Evolutionary conservation across 768 basidiomycete genomes (phyloP), one percentile per base, ranked within the genome.

Genomic region (Plicaturopsis crispa): DNA sequence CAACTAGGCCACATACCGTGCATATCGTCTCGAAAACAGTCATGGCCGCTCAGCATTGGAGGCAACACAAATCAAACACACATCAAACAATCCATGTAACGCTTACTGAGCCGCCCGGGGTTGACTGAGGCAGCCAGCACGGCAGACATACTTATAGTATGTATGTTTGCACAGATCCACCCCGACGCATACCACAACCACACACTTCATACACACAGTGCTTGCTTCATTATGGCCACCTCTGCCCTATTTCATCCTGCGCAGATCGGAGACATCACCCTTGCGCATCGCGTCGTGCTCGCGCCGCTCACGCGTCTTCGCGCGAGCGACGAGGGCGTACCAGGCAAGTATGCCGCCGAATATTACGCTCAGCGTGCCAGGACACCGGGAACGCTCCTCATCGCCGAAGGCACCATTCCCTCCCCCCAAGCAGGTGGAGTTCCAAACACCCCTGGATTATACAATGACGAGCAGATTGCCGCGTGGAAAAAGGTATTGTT

Each of bases 401-500:
- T 76, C 36, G 51, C 70, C 1, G 73, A 75, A 48, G 73, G 59
- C 1, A 73, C 66, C 8, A 52, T 60, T 39, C 58, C 69, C 44
- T 52, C 53, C 37, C 52, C 31, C 14, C 31, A 43, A 22, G 55
- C 59, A 39, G 46, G 61, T 40, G 54, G 62, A 47, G 58, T 50
- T 36, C 38, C 48, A 4, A 48, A 63, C 41, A 57, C 63, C 1
- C 75, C 76, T 0, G 75, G 77, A 0, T 66, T 77, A 21, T 76
- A 63, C 58, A 63, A 48, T 6, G 51, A 57, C 4, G 69, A 67
- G 16, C 78, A 80, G 44, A 60, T 77, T 31, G 46, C 45, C 0
- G 68, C 53, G 0, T 81, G 78, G 78, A 75, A 72, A 48, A 49
- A 60, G 52, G 70, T 70, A 19, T 39, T 42, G 6, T 47, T 35